These are phyloP conservation scores for Primulina huaijiensis DNA, from an alignment of 257 asterid genomes.

Conservation along the genomic window DNA sequence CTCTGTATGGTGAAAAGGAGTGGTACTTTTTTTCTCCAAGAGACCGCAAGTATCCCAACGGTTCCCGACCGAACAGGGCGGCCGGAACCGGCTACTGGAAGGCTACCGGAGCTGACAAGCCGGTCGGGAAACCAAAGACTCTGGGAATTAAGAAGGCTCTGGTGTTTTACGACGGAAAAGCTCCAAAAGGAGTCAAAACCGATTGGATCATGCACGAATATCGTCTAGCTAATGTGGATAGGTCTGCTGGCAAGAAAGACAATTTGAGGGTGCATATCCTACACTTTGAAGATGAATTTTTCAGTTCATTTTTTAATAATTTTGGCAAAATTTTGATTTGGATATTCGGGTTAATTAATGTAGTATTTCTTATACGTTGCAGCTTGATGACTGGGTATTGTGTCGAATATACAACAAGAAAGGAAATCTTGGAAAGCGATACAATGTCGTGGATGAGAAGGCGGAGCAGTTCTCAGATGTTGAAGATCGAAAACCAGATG, in stretches of 20 bases:
- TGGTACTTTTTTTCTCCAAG: constrained; percentile 75
- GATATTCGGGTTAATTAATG: background rate
- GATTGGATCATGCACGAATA: constrained; percentile 83
- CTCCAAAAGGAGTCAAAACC: constrained; percentile 60
- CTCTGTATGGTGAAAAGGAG: constrained; percentile 64
- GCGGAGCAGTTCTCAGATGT: constrained; percentile 26
- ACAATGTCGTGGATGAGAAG: constrained; percentile 24
- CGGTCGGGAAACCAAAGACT: constrained; percentile 58
- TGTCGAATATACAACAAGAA: constrained; percentile 77
- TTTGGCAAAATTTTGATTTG: background rate
- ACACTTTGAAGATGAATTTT: background rate
- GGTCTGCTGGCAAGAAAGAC: constrained; percentile 53
- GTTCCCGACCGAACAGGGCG: constrained; percentile 66
- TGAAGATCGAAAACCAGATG: constrained; percentile 45
- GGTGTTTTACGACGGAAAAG: constrained; percentile 68
- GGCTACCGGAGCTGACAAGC: constrained; percentile 80
- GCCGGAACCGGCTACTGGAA: constrained; percentile 72
- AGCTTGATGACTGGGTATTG: constrained; percentile 75
- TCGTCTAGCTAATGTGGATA: constrained; percentile 62
- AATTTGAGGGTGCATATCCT: constrained; percentile 46
- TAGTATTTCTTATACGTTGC: constrained; percentile 14
- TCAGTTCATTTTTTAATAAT: background rate
- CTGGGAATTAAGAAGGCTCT: constrained; percentile 65
- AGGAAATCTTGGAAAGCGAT: constrained; percentile 50
- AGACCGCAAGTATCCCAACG: constrained; percentile 70